Evolutionary conservation across 2,329 filamentous ascomycete species (phyloP), one percentile per base, ranked within the genome.

Genomic region (Aaosphaeria pasadenensis): DNA sequence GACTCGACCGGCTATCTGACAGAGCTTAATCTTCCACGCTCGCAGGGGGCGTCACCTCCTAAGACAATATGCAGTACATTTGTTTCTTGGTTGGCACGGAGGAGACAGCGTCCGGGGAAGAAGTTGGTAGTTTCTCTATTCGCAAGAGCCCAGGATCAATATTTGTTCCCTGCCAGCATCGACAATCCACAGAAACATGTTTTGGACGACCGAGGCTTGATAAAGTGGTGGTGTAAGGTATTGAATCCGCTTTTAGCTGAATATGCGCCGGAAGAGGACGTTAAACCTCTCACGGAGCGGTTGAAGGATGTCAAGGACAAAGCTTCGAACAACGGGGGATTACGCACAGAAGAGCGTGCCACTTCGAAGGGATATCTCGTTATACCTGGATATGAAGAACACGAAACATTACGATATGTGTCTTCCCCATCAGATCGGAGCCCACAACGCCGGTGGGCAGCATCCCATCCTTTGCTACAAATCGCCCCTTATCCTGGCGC

Each of bases 171-270:
- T 0, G 90, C 90, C 0, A 97, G 92, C 62, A 83, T 91, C 36
- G 86, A 95, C 51, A 92, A 96, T 66, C 71, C 73, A 13, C 82
- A 82, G 2, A 99, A 99, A 66, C 94, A 99, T 73, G 87, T 99
- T 0, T 76, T 97, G 6, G 90, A 96, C 60, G 94, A 99, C 61
- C 80, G 91, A 31, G 89, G 88, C 0, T 75, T 99, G 44, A 89
- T 99, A 17, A 89, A 86, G 61, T 99, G 94, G 94, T 99, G 94
- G 94, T 96, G 91, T 64, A 86, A 83, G 11, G 88, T 92, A 7
- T 73, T 96, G 9, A 87, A 96, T 62, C 87, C 88, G 0, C 76
- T 96, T 4, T 71, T 95, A 7, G 74, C 77, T 44, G 57, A 74
- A 62, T 64, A 77, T 66, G 55, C 71, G 64, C 57, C 71, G 11